Base-by-base conservation (phyloP, 768 basidiomycete species). In the Termitomyces sp. region DNA sequence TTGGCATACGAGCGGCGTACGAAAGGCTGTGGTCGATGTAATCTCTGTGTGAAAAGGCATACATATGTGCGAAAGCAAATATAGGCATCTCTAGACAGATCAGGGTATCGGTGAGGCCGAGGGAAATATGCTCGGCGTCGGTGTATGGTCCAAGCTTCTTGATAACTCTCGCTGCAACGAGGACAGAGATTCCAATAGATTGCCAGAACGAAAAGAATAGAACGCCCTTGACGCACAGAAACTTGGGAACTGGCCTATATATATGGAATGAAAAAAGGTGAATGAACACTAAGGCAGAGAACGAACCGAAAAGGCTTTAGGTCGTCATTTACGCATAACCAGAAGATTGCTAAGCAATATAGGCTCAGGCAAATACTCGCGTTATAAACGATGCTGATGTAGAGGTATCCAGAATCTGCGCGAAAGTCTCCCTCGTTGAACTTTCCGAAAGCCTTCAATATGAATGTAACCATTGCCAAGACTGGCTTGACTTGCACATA, bases 191-290 rank as follows among this genome's bases (percentile, higher is more conserved):
- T 46, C 67, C 83, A 50, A 96, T 82, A 22, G 90, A 86, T 70
- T 99, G 97, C 97, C 97, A 99, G 76, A 99, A 99, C 2, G 92
- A 95, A 73, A 97, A 96, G 80, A 98, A 98, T 22, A 99, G 80
- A 64, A 99, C 94, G 45, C 96, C 96, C 70, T 99, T 99, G 64
- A 99, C 95, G 69, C 95, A 99, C 27, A 98, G 86, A 73, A 99
- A 99, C 72, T 99, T 99, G 3, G 97, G 94, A 64, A 95, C 84
- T 0, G 94, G 94, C 12, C 96, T 89, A 65, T 22, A 61, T 27
- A 61, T 50, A 24, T 12, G 24, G 34, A 32, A 3, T 43, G 10
- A 54, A 60, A 14, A 58, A 53, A 50, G 43, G 22, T 52, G 27
- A 10, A 46, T 22, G 1, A 47, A 33, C 44, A 22, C 33, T 0